A percentile compares a stretch with the other conserved stretches of the same genome.
Evolutionary conservation across 169 alveolate genomes (phyloP).

Genomic region (Plasmodium vinckei): DNA sequence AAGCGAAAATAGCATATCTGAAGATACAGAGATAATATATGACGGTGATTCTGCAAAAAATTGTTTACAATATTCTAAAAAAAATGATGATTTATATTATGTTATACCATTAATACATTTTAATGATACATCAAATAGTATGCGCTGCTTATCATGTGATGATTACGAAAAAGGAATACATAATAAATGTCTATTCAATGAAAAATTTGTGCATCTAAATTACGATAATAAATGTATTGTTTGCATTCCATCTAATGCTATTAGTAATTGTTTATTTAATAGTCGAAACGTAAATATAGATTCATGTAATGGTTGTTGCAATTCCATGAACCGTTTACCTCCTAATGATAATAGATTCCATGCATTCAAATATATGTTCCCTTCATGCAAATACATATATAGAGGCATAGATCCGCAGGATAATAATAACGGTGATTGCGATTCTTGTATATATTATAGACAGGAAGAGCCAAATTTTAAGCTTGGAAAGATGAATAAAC

Average conservation of each 20-base stretch:
- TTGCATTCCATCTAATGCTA: constrained; percentile 28
- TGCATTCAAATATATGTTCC: not conserved
- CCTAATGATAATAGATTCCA: constrained; percentile 5
- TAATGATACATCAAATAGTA: constrained; percentile 33
- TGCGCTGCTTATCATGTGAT: constrained; percentile 44
- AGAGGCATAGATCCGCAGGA: not conserved
- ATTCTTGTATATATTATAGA: not conserved
- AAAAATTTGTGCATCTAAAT: constrained; percentile 23
- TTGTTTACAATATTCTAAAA: constrained; percentile 18
- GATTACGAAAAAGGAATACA: constrained; percentile 22
- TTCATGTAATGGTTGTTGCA: too few species aligned
- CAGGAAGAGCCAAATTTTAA: constrained; percentile 17
- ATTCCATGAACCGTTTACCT: not conserved
- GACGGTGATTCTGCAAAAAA: not conserved
- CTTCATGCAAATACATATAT: not conserved
- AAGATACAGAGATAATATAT: not conserved
- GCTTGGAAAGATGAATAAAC: too few species aligned
- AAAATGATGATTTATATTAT: constrained; percentile 13
- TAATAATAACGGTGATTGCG: not conserved
- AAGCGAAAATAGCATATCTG: not conserved
- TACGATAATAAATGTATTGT: constrained; percentile 40
- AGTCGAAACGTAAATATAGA: too few species aligned
- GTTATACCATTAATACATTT: constrained; percentile 40
- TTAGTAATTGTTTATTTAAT: constrained; percentile 27
- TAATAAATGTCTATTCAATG: constrained; percentile 14